Evolutionary conservation across 176 grass and related monocot species (phyloP).

Genomic region (Otatea glauca): DNA sequence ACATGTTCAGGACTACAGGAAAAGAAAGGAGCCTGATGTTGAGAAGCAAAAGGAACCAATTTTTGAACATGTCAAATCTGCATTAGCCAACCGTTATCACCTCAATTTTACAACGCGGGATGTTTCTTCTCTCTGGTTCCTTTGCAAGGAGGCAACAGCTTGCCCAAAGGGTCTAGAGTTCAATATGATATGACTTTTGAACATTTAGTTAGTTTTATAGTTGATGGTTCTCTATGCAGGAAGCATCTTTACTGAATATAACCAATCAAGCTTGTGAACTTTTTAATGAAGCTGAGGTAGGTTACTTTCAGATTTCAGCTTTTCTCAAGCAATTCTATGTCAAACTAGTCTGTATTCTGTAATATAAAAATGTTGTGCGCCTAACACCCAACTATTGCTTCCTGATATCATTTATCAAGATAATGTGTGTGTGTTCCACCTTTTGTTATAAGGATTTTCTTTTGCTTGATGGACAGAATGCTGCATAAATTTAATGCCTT

Average conservation of each 20-base stretch:
- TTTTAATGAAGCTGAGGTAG: constrained; percentile 89
- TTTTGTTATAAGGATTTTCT: background rate
- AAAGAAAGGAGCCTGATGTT: constrained; percentile 86
- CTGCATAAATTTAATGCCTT: background rate
- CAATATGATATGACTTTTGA: constrained; percentile 22
- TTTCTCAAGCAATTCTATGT: constrained; percentile 12
- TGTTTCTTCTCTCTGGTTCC: constrained; percentile 94
- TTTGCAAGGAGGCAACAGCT: constrained; percentile 86
- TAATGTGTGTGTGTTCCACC: background rate
- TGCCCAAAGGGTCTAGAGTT: background rate
- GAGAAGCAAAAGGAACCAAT: constrained; percentile 85
- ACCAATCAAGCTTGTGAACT: constrained; percentile 94
- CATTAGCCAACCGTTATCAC: constrained; percentile 61
- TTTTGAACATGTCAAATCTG: constrained; percentile 72
- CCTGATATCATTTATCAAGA: background rate
- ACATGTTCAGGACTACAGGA: constrained; percentile 72
- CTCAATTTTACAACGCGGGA: constrained; percentile 85
- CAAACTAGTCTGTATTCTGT: background rate
- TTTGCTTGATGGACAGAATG: background rate
- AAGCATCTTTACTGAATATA: constrained; percentile 92
- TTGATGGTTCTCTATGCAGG: constrained; percentile 58
- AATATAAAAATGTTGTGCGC: background rate
- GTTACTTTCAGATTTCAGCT: constrained; percentile 14
- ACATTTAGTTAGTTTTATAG: constrained; percentile 28
- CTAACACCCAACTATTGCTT: background rate